Evolutionary conservation across 2,329 filamentous ascomycete species (phyloP).

Genomic region (Ceratocystis colombiana): DNA sequence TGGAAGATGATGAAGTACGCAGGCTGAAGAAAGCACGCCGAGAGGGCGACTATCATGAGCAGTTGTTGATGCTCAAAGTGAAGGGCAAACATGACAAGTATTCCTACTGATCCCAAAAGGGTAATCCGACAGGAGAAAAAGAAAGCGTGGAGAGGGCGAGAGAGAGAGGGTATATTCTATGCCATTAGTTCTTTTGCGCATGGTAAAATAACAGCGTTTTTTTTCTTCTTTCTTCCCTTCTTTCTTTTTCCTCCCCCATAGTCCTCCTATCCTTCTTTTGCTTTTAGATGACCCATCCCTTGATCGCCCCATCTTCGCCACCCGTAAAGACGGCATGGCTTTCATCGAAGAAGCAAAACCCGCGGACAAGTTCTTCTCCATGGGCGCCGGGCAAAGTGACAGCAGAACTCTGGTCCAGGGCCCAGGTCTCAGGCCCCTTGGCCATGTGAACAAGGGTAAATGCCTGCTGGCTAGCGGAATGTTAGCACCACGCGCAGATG

Average conservation of each 20-base stretch:
- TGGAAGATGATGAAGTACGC: conserved; percentile 80
- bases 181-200: not conserved
- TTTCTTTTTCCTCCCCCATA: not conserved
- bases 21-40: conserved; percentile 69
- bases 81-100: conserved; percentile 92
- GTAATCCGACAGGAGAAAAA: not conserved
- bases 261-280: conserved; percentile 18
- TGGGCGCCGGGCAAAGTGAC: conserved; percentile 54
- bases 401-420: conserved; percentile 43
- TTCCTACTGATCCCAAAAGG: conserved; percentile 29
- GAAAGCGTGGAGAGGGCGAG: not conserved
- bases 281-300: conserved; percentile 40
- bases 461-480: conserved; percentile 39
- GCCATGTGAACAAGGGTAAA: conserved; percentile 53
- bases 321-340: conserved; percentile 49
- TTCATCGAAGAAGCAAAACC: conserved; percentile 54
- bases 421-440: conserved; percentile 42
- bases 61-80: conserved; percentile 72
- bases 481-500: conserved; percentile 2
- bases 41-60: conserved; percentile 85
- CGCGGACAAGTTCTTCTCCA: conserved; percentile 52
- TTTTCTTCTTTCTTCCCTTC: not conserved
- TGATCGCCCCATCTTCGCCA: conserved; percentile 49
- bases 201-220: not conserved
- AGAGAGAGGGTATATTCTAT: not conserved